Conservation (phyloP, 768 basidiomycete species). For the Rhizopogon vulgaris region DNA sequence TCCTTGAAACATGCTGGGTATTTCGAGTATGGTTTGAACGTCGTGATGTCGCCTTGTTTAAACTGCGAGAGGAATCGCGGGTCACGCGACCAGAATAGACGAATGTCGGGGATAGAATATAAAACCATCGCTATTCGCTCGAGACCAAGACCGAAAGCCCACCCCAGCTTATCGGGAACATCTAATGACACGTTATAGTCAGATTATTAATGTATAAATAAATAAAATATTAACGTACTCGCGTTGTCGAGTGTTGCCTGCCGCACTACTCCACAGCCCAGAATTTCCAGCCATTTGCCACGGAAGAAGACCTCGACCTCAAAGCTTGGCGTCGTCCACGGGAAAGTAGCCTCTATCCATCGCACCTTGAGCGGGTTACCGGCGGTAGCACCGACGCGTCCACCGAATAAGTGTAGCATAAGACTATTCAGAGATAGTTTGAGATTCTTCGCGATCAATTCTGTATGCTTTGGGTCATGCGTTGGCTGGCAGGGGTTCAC, state of each 20-base stretch:
- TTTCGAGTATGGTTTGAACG: slow-evolving; percentile 89
- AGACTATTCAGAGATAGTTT: slow-evolving; percentile 88
- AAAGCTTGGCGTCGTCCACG: slow-evolving; percentile 96
- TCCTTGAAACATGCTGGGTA: slow-evolving; percentile 94
- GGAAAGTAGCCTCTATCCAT: slow-evolving; percentile 98
- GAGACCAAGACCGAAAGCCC: slow-evolving; percentile 97
- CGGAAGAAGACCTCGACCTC: slow-evolving; percentile 97
- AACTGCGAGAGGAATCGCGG: slow-evolving; percentile 87
- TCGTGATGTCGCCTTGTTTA: slow-evolving; percentile 61
- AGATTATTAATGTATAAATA: slow-evolving; percentile 3
- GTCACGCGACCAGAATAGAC: slow-evolving; percentile 94
- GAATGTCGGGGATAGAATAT: slow-evolving; percentile 94
- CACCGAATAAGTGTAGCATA: slow-evolving; percentile 77
- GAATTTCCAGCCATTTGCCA: slow-evolving; percentile 95
- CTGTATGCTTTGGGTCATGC: slow-evolving; percentile 71
- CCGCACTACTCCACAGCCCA: slow-evolving; percentile 88
- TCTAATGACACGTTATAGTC: slow-evolving; percentile 34
- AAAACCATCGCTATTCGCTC: slow-evolving; percentile 98
- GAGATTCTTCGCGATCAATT: slow-evolving; percentile 74
- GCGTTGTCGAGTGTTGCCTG: slow-evolving; percentile 86
- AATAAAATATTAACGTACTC: slow-evolving; percentile 43
- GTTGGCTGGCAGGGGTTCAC: slow-evolving; percentile 76
- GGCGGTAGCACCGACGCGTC: slow-evolving; percentile 38
- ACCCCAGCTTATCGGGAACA: slow-evolving; percentile 80
- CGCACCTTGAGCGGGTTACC: slow-evolving; percentile 78